Percentiles rank a stretch among this genome's conserved stretches.
Conservation (phyloP, 1,139 yeast species). For the Geotrichum australiense region DNA sequence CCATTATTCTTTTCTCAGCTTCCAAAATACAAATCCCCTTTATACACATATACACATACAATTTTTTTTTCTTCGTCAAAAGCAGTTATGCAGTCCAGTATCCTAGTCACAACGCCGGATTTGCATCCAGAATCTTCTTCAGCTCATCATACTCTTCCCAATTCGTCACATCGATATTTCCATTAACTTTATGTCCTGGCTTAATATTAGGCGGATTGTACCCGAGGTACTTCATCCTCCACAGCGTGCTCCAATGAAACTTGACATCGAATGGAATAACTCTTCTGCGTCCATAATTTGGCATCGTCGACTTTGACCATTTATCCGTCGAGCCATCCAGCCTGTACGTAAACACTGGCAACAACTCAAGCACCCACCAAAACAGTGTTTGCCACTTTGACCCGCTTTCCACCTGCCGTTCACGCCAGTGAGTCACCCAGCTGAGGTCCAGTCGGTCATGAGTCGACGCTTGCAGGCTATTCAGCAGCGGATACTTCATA, state of each 20-base stretch:
- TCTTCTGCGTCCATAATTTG: slow-evolving; percentile 49
- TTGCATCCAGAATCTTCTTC: slow-evolving; percentile 7
- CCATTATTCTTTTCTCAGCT: too few species aligned
- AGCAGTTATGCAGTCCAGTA: too few species aligned
- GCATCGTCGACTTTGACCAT: slow-evolving; percentile 44
- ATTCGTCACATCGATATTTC: background rate
- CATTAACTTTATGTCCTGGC: background rate
- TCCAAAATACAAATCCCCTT: too few species aligned
- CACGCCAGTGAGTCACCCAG: slow-evolving; percentile 5
- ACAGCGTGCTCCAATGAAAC: slow-evolving; percentile 58
- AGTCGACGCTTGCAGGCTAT: slow-evolving; percentile 23
- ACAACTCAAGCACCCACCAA: slow-evolving; percentile 58
- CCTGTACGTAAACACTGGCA: slow-evolving; percentile 48
- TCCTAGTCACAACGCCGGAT: slow-evolving; percentile 5
- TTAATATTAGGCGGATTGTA: slow-evolving; percentile 10
- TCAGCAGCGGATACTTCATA: slow-evolving; percentile 34
- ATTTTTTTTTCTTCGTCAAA: too few species aligned
- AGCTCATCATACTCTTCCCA: slow-evolving; percentile 9
- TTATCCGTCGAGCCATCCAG: slow-evolving; percentile 40
- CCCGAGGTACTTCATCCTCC: slow-evolving; percentile 28
- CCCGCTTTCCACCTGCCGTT: background rate
- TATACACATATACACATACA: too few species aligned
- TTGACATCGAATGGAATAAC: slow-evolving; percentile 42
- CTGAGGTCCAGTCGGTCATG: slow-evolving; percentile 19
- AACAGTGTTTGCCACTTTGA: slow-evolving; percentile 7